Evolutionary conservation across 2,329 filamentous ascomycete genomes (phyloP).

Genomic region (Ceratocystis destructans): DNA sequence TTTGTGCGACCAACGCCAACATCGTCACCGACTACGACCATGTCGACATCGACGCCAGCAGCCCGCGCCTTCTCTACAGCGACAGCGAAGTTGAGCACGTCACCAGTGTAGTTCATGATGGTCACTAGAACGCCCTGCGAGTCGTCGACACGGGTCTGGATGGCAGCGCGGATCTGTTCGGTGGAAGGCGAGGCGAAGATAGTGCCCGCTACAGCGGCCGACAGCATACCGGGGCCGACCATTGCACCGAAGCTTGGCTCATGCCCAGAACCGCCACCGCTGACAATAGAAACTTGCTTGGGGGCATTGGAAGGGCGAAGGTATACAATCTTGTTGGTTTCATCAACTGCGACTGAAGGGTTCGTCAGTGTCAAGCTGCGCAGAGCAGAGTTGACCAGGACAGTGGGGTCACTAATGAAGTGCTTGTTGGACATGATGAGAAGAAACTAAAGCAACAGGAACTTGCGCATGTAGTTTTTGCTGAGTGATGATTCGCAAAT

Average conservation of each 20-base stretch:
- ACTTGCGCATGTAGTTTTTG: background rate
- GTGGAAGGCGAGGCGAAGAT: constrained; percentile 74
- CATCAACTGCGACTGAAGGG: constrained; percentile 66
- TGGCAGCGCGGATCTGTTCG: constrained; percentile 67
- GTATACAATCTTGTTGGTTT: constrained; percentile 72
- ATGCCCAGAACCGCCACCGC: constrained; percentile 79
- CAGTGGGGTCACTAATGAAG: constrained; percentile 72
- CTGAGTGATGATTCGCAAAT: background rate
- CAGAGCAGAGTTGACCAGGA: constrained; percentile 65
- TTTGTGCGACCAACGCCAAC: constrained; percentile 71
- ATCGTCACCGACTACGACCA: constrained; percentile 86
- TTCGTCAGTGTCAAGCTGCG: constrained; percentile 69
- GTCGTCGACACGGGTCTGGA: constrained; percentile 57
- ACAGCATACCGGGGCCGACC: constrained; percentile 68
- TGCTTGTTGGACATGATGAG: constrained; percentile 52
- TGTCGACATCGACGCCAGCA: constrained; percentile 62
- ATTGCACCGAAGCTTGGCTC: constrained; percentile 79
- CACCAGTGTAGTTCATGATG: constrained; percentile 90
- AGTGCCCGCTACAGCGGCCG: constrained; percentile 70
- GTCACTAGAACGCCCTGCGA: constrained; percentile 70
- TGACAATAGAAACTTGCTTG: constrained; percentile 67
- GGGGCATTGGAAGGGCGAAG: constrained; percentile 40
- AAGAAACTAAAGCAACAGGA: background rate
- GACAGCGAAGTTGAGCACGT: constrained; percentile 85
- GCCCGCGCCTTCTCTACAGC: constrained; percentile 84